Evolutionary conservation across 176 grass and related monocot genomes (phyloP), one percentile per base, ranked within the genome.

Genomic region (Poa pratensis): DNA sequence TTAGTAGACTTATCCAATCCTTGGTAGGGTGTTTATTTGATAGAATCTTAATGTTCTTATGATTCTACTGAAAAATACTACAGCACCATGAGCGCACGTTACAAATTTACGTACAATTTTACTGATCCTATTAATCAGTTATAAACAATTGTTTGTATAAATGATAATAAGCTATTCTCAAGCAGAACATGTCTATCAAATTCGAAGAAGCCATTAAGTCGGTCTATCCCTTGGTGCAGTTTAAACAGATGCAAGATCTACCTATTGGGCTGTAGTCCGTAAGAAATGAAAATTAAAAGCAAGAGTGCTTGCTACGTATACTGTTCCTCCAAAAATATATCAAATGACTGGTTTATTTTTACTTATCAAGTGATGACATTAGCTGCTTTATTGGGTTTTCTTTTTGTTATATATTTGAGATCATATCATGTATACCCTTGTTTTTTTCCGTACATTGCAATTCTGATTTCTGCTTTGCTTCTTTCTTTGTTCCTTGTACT

Each of bases 351-450:
- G 11, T 79, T 69, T 69, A 35, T 35, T 35, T 70, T 82, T 57
- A 69, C 20, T 69, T 61, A 24, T 61, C 43, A 61, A 18, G 55
- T 76, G 20, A 64, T 84, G 66, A n/a, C 49, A 65, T 84, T 65
- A 43, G 19, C 28, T 65, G 43, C 71, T 83, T 27, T 1, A 20
- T 64, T 53, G 7, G 4, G 9, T 32, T 48, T 23, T 26, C 23
- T 9, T 60, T 42, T 72, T 45, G 50, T 0, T 18, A 49, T 49
- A 48, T 80, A 49, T 80, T 46, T 61, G 57, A 5, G 5, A 49
- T 13, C 24, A 49, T 40, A 48, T 15, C 40, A 30, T 63, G 8
- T 19, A 19, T 46, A 7, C 17, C 24, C 35, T 37, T 37, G 3
- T 4, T 37, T 37, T 59, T 46, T 45, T 57, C 35, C 32, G 20